These are phyloP conservation scores for Fusarium stilboides DNA, from an alignment of 2,329 filamentous ascomycete species.

Conservation along the genomic window DNA sequence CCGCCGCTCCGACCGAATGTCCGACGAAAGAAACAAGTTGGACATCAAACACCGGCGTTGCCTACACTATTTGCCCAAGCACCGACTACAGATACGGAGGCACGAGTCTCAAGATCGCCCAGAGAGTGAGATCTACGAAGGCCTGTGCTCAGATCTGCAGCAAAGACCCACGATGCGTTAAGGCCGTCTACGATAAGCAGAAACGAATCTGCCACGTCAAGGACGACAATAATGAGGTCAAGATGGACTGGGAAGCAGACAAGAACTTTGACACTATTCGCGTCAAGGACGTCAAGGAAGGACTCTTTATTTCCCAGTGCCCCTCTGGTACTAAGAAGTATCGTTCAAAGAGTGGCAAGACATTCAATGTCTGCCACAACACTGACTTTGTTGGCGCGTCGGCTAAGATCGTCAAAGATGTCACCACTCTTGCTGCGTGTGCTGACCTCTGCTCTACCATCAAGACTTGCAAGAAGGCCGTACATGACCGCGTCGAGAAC, in stretches of 20 bases:
- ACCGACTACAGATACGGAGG: slow-evolving; percentile 38
- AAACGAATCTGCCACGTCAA: slow-evolving; percentile 34
- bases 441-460: slow-evolving; percentile 36
- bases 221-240: slow-evolving; percentile 19
- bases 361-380: slow-evolving; percentile 27
- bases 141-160: slow-evolving; percentile 38
- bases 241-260: slow-evolving; percentile 34
- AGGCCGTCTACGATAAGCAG: slow-evolving; percentile 41
- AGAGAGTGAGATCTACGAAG: slow-evolving; percentile 21
- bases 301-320: slow-evolving; percentile 29
- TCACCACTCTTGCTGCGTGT: slow-evolving; percentile 29
- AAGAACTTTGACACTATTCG: slow-evolving; percentile 23
- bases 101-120: slow-evolving; percentile 16
- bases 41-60: slow-evolving; percentile 15
- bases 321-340: slow-evolving; percentile 23
- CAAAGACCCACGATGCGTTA: slow-evolving; percentile 36
- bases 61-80: slow-evolving; percentile 31
- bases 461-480: slow-evolving; percentile 32
- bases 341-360: slow-evolving; percentile 15
- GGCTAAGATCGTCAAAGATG: slow-evolving; percentile 11
- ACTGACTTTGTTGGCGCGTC: slow-evolving; percentile 31
- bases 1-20: slow-evolving; percentile 32
- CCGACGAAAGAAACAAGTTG: slow-evolving; percentile 30
- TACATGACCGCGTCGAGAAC: slow-evolving; percentile 42
- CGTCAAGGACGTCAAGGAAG: slow-evolving; percentile 30